Evolutionary conservation across 129 eudicot genomes (phyloP), one percentile per base, ranked within the genome.

Genomic region (Calendula officinalis): DNA sequence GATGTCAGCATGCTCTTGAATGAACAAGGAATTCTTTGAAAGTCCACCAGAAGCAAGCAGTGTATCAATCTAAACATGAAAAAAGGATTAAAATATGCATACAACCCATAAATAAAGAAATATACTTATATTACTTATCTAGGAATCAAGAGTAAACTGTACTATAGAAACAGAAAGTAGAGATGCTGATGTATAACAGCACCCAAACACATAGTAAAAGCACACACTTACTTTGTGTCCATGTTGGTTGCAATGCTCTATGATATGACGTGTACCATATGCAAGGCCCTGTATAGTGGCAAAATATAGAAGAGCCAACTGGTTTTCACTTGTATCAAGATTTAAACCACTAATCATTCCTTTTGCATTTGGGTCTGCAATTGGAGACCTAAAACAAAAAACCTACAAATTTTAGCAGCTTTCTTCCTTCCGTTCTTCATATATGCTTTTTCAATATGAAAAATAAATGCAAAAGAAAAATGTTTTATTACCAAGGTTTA

Each of bases 1-100:
- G 70, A 94, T 86, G 78, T 94, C 97, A 30, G 99, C 99, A 89
- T 94, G 99, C 67, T 92, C 96, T 85, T 92, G 99, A 77, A 88
- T 74, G 79, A 85, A 92, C 78, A 92, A 64, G 10, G 82, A 27
- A 68, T 92, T 92, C 80, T 92, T 92, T 50, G 96, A 73, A 64
- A 92, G 99, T 58, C 99, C 99, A 80, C 99, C 99, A 70, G 96
- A 88, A 51, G 99, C 99, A 44, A 92, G 82, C 64, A 92, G 76
- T 43, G 94, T 85, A 79, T 92, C 95, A 75, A 92, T 85, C 99
- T 92, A 85, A 33, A 59, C 16, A 33, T 12, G 32, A 68, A 58
- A 72, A 46, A 37, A 11, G 17, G 61, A 44, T 60, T 16, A n/a
- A n/a, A n/a, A n/a, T 67, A 51, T 9, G 30, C 33, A 3, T 12